Conservation (phyloP, 1,139 yeast genomes). For the Suhomyces maxii region DNA sequence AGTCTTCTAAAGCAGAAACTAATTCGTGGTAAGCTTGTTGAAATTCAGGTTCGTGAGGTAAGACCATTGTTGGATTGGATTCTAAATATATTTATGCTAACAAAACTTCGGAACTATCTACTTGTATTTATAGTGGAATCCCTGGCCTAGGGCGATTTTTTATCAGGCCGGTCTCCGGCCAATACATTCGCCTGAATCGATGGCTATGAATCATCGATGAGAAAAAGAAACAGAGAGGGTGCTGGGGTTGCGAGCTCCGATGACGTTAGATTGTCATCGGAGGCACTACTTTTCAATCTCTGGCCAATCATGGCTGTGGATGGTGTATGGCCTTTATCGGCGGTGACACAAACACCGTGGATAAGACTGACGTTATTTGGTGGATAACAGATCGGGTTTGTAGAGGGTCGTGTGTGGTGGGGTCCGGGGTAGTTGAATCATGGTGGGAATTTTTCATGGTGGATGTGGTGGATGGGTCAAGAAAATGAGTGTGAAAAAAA, state of each 20-base stretch:
- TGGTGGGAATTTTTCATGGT: not conserved
- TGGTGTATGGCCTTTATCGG: conserved; percentile 12
- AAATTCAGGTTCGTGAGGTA: conserved; percentile 91
- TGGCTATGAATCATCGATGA: conserved; percentile 4
- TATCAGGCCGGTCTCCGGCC: not conserved
- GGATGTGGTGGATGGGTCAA: no score
- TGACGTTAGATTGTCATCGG: not conserved
- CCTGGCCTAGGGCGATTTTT: conserved; percentile 5
- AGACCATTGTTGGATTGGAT: no score
- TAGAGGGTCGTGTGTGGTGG: not conserved
- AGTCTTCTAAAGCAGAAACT: conserved; percentile 82
- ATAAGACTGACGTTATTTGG: not conserved
- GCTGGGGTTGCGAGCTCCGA: not conserved
- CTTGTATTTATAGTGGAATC: not conserved
- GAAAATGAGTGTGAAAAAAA: not conserved
- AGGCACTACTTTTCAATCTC: conserved; percentile 8
- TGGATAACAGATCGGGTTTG: not conserved
- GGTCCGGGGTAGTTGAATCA: not conserved
- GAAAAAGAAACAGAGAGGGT: not conserved
- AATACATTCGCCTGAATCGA: conserved; percentile 3
- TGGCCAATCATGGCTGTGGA: conserved; percentile 4
- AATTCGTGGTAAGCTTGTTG: conserved; percentile 98
- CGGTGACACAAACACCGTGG: conserved; percentile 8
- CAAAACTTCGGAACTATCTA: not conserved
- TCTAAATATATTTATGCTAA: no score